A percentile compares a stretch with the other conserved stretches of the same genome.
Evolutionary conservation across 2,329 filamentous ascomycete genomes (phyloP).

Genomic region (Diaporthe destruens): DNA sequence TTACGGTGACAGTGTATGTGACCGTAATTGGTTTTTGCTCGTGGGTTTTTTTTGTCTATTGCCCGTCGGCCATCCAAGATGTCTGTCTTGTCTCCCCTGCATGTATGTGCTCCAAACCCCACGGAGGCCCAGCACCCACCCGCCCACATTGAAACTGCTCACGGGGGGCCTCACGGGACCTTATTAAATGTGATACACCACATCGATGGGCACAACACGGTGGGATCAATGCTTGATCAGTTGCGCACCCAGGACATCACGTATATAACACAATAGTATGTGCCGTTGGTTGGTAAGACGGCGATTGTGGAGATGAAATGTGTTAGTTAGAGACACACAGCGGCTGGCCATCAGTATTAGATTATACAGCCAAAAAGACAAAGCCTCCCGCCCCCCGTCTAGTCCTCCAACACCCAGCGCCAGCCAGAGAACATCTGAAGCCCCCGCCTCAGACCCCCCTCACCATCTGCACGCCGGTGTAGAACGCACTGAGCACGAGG

Average conservation of each 20-base stretch:
- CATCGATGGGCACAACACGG: no score
- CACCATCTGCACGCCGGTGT: slow-evolving; percentile 12
- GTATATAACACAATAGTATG: no score
- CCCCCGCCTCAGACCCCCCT: background rate
- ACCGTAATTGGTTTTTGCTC: no score
- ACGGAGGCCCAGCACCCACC: background rate
- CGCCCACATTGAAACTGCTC: no score
- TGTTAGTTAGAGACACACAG: background rate
- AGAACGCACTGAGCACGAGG: slow-evolving; percentile 20
- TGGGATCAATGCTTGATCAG: background rate
- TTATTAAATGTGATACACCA: background rate
- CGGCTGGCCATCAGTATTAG: background rate
- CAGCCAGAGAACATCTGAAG: no score
- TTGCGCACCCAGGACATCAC: background rate
- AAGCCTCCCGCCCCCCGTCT: background rate
- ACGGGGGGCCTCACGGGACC: background rate
- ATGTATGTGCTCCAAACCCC: background rate
- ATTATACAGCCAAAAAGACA: background rate
- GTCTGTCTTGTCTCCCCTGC: no score
- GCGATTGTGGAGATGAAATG: background rate
- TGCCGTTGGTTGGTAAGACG: background rate
- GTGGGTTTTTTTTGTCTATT: no score
- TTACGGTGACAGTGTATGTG: no score
- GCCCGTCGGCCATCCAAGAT: no score
- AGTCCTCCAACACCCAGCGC: background rate